These are phyloP conservation scores for Vanderwaltozyma yarrowii DNA, from an alignment of 805 yeast species.

Conservation along the genomic window DNA sequence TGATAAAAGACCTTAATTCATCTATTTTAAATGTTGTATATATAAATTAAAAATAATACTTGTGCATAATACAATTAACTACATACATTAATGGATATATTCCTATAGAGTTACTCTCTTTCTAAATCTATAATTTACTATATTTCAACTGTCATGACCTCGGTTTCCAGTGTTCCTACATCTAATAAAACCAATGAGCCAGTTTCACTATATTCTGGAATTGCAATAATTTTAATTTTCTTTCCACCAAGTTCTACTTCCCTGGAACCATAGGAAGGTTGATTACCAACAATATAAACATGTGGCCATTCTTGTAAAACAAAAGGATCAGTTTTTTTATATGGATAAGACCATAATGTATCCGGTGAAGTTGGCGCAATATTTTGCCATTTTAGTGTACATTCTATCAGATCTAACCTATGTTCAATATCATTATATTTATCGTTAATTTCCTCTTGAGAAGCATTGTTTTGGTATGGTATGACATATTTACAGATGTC, in stretches of 20 bases:
- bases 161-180: conserved; percentile 44
- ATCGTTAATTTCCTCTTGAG: conserved; percentile 16
- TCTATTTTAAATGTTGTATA: not conserved
- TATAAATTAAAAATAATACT: not conserved
- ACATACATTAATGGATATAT: not conserved
- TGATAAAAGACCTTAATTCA: not conserved
- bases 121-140: conserved; percentile 4
- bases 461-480: conserved; percentile 30
- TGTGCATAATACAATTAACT: no score
- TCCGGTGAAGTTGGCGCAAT: conserved; percentile 94
- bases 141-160: conserved; percentile 32
- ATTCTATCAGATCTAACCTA: conserved; percentile 49
- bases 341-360: conserved; percentile 86
- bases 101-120: not conserved
- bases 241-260: conserved; percentile 29
- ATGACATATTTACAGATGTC: conserved; percentile 64
- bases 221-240: conserved; percentile 45
- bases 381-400: conserved; percentile 74
- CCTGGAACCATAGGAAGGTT: conserved; percentile 46
- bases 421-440: conserved; percentile 17
- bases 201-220: conserved; percentile 62
- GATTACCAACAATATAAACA: conserved; percentile 81
- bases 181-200: conserved; percentile 59
- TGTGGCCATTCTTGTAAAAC: conserved; percentile 72
- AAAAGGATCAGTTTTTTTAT: conserved; percentile 67